phyloP scores from a whole-genome alignment of 495 filamentous ascomycete genomes.

The Tuber melanosporum region DNA sequence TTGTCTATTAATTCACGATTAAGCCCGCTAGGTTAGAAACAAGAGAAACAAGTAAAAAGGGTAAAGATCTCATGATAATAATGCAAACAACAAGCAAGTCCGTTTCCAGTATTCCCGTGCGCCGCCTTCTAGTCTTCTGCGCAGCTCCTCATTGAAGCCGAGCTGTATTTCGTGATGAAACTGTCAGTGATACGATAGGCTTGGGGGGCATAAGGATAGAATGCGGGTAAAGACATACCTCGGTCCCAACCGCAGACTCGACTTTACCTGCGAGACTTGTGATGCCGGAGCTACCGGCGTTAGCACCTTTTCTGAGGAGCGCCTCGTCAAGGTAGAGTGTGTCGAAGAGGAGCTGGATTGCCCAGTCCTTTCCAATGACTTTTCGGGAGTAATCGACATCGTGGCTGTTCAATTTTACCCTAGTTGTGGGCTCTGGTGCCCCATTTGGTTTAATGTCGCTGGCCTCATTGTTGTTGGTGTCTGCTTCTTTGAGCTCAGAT shows the following conservation, averaged over 20 bases:
- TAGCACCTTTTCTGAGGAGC: slow-evolving; percentile 38
- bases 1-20: not conserved
- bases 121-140: slow-evolving; percentile 44
- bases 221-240: slow-evolving; percentile 19
- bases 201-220: not conserved
- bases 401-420: slow-evolving; percentile 14
- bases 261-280: slow-evolving; percentile 33
- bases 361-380: slow-evolving; percentile 49
- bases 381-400: slow-evolving; percentile 26
- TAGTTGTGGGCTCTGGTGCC: not conserved
- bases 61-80: slow-evolving; percentile 40
- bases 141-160: slow-evolving; percentile 44
- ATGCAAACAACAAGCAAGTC: slow-evolving; percentile 66
- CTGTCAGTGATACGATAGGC: not conserved
- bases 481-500: not conserved
- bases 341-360: slow-evolving; percentile 75
- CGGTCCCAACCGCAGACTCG: slow-evolving; percentile 29
- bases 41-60: not conserved
- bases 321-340: slow-evolving; percentile 57
- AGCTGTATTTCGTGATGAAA: slow-evolving; percentile 10
- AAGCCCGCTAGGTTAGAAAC: not conserved
- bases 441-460: not conserved
- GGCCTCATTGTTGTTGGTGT: not conserved
- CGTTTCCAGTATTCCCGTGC: slow-evolving; percentile 72
- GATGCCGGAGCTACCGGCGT: slow-evolving; percentile 25